phyloP scores from a whole-genome alignment of 225 moss, liverwort and hornwort species.

The Marchantia paleacea region DNA sequence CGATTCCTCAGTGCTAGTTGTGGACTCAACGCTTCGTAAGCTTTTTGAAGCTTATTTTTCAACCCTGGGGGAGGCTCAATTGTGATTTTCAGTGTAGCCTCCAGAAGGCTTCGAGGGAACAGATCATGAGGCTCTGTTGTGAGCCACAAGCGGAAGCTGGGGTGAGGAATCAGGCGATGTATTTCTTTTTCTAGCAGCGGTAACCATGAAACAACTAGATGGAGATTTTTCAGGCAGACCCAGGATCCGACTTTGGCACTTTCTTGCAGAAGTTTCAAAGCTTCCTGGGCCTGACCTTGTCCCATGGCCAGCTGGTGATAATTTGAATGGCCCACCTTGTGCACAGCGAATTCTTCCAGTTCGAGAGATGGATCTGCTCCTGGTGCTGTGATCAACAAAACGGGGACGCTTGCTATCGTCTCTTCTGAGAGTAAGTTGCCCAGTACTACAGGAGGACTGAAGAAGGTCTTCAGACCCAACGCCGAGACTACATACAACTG shows the following conservation, averaged over 20 bases:
- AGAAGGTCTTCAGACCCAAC: slow-evolving; percentile 25
- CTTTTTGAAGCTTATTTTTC: slow-evolving; percentile 32
- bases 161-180: slow-evolving; percentile 27
- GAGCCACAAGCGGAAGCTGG: slow-evolving; percentile 37
- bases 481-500: slow-evolving; percentile 28
- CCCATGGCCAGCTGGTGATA: slow-evolving; percentile 43
- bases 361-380: slow-evolving; percentile 42
- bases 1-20: not conserved
- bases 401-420: slow-evolving; percentile 10
- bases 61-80: slow-evolving; percentile 33
- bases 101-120: slow-evolving; percentile 30
- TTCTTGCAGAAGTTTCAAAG: slow-evolving; percentile 23
- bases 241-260: slow-evolving; percentile 35
- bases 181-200: slow-evolving; percentile 32
- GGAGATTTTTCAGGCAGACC: slow-evolving; percentile 39
- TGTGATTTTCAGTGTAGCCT: slow-evolving; percentile 33
- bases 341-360: slow-evolving; percentile 35
- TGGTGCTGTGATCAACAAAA: slow-evolving; percentile 36
- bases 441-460: slow-evolving; percentile 18
- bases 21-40: slow-evolving; percentile 30
- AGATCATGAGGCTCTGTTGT: slow-evolving; percentile 36
- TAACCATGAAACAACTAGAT: slow-evolving; percentile 36
- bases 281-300: slow-evolving; percentile 39
- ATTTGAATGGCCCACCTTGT: slow-evolving; percentile 25
- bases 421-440: slow-evolving; percentile 15